Evolutionary conservation across 495 filamentous ascomycete species (phyloP), one percentile per base, ranked within the genome.

Genomic region (Parathielavia hyrcaniae): DNA sequence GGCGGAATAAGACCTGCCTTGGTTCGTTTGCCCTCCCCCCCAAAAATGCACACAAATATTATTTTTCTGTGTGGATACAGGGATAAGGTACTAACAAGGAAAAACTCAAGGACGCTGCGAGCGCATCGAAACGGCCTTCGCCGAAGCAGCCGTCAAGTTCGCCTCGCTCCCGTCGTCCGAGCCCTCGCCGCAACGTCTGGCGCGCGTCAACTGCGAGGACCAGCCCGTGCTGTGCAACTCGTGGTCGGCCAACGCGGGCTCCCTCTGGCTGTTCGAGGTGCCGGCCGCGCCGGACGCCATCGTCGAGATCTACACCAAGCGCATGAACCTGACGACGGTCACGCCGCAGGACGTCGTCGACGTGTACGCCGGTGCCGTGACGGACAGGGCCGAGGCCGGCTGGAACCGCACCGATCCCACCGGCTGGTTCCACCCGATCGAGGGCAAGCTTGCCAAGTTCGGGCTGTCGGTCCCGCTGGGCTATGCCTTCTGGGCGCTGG

Each of bases 1-100:
- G 91, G 50, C 84, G 88, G 43, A 95, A 96, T 74, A 90, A 86
- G 76, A 91, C 89, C 32, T 97, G 91, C 77, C 89, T 83, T 65
- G 90, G 77, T 79, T 65, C 61, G 74, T 34, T 32, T 17, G 17
- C 16, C 35, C 16, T 14, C 13, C 38, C 2, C 13, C 5, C 32
- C 26, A 30, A 30, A 2, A 30, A 30, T 30, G 6, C n/a, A n/a
- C n/a, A n/a, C n/a, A n/a, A n/a, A n/a, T n/a, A n/a, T n/a, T n/a
- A n/a, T n/a, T n/a, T 13, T 14, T 14, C 8, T 10, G 8, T 10
- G 5, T 0, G n/a, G 5, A 17, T 16, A 1, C 19, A 8, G 2
- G 16, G 17, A 1, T 11, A 8, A 1, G 16, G 17, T 11, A 32
- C 32, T 55, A 35, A 55, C 41, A 36, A 53, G 47, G 2, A 55